Conservation (phyloP, 176 grass and related monocot genomes). For the Rhynchospora tenuis region DNA sequence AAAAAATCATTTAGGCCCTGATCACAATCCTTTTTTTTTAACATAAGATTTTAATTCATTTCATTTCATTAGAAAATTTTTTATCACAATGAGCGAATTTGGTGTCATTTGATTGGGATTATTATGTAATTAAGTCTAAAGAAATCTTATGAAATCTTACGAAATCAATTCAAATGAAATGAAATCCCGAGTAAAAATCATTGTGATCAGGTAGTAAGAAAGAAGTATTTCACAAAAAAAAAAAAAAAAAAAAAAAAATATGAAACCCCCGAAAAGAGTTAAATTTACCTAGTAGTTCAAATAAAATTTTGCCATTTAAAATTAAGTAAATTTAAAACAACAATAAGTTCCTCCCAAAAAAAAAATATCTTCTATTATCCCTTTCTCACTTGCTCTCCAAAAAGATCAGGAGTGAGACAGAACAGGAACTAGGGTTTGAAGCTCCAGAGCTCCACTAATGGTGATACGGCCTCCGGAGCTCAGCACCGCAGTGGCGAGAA, state of each 20-base stretch:
- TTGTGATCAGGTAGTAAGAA: too few relatives aligned
- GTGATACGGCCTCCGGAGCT: slow-evolving; percentile 53
- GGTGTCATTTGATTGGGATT: too few relatives aligned
- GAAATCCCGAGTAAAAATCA: too few relatives aligned
- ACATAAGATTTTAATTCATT: too few relatives aligned
- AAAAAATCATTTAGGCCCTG: not conserved
- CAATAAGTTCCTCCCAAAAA: not conserved
- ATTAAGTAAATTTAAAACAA: not conserved
- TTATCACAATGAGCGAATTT: too few relatives aligned
- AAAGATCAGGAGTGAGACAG: not conserved
- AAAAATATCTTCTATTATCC: not conserved
- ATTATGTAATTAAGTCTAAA: too few relatives aligned
- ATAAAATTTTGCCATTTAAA: not conserved
- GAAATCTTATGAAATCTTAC: too few relatives aligned
- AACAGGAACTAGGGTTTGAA: slow-evolving; percentile 1
- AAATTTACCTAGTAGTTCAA: not conserved
- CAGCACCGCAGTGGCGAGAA: slow-evolving; percentile 35
- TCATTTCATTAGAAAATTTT: too few relatives aligned
- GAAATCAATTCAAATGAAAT: too few relatives aligned
- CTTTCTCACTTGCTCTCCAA: not conserved
- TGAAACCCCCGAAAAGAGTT: too few relatives aligned
- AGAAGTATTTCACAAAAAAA: too few relatives aligned
- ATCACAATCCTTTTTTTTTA: too few relatives aligned
- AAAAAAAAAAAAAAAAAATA: not conserved
- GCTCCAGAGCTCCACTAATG: slow-evolving; percentile 28